Evolutionary conservation across 768 basidiomycete species (phyloP).

Genomic region (Tephrocybe sp.): DNA sequence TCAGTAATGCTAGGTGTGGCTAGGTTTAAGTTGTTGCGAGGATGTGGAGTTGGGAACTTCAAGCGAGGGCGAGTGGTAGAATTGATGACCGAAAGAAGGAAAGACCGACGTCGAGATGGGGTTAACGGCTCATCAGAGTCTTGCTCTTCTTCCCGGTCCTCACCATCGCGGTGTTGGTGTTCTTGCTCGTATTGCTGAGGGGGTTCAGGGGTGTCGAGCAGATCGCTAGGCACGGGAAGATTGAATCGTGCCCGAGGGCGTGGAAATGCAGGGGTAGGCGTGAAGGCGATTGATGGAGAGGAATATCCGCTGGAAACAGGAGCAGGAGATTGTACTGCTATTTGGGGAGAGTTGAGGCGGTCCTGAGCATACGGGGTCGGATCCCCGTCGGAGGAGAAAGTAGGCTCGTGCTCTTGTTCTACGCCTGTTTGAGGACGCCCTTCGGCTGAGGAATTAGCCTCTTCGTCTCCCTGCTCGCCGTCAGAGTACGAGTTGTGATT

Average conservation of each 20-base stretch:
- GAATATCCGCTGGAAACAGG: slow-evolving; percentile 43
- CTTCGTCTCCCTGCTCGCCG: slow-evolving; percentile 12
- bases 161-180: slow-evolving; percentile 21
- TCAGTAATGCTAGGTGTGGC: slow-evolving; percentile 33
- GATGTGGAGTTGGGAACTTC: slow-evolving; percentile 63
- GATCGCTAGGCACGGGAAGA: slow-evolving; percentile 43
- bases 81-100: slow-evolving; percentile 82
- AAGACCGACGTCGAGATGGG: slow-evolving; percentile 75
- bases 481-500: slow-evolving; percentile 15
- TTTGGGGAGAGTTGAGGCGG: slow-evolving; percentile 24
- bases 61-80: slow-evolving; percentile 77
- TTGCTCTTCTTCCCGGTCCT: slow-evolving; percentile 19
- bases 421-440: slow-evolving; percentile 17
- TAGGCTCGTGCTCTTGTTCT: slow-evolving; percentile 48
- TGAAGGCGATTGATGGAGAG: slow-evolving; percentile 63
- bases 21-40: slow-evolving; percentile 35
- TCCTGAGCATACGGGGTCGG: slow-evolving; percentile 34
- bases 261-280: slow-evolving; percentile 69
- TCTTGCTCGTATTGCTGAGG: slow-evolving; percentile 13
- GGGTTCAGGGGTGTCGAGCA: slow-evolving; percentile 36
- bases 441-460: slow-evolving; percentile 15
- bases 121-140: slow-evolving; percentile 52
- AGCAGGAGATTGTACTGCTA: slow-evolving; percentile 33
- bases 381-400: slow-evolving; percentile 71
- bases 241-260: slow-evolving; percentile 64